Evolutionary conservation across 192 early-diverging fungal species (phyloP), one percentile per base, ranked within the genome.

Genomic region (Umbelopsis sp.): DNA sequence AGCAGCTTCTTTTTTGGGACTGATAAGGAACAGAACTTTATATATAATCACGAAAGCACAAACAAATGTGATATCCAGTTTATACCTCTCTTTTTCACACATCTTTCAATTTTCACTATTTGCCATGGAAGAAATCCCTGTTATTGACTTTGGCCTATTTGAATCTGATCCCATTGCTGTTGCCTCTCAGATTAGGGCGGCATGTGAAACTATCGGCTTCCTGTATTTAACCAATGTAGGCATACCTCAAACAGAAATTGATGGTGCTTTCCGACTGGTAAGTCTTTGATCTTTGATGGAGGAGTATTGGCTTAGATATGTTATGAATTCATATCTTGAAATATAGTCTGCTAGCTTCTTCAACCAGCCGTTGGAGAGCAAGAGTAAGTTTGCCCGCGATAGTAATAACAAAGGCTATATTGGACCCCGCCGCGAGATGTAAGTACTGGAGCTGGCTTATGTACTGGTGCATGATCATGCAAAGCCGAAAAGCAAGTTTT

Each of bases 61-160:
- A 30, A 30, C 27, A 30, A 2, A 30, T 30, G 3, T 30, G 3
- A 30, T 30, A 30, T 30, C 1, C 27, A 3, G 30, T 15, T 61
- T 30, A 61, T 11, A 61, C 16, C 27, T 58, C 16, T 12, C 20
- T 61, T 61, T 16, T 61, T 61, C 25, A 30, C 25, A 2, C 51
- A 49, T 25, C 20, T 33, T 50, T 50, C 49, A 8, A 8, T 15
- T 27, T 27, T 6, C 27, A 25, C 48, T 68, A 49, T 49, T 20
- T 33, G 9, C 13, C 11, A 67, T 51, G 48, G 49, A 61, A 4
- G 18, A 73, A 46, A 88, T 88, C 64, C 87, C 87, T 22, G 71
- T 88, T 10, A 78, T 88, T 64, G 87, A 88, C 73, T 87, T 88
- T 71, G 70, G 76, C 27, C 51, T 79, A 15, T 86, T 86, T 65